Evolutionary conservation across 2,329 filamentous ascomycete species (phyloP).

Genomic region (Ophiocordyceps camponoti-floridani): DNA sequence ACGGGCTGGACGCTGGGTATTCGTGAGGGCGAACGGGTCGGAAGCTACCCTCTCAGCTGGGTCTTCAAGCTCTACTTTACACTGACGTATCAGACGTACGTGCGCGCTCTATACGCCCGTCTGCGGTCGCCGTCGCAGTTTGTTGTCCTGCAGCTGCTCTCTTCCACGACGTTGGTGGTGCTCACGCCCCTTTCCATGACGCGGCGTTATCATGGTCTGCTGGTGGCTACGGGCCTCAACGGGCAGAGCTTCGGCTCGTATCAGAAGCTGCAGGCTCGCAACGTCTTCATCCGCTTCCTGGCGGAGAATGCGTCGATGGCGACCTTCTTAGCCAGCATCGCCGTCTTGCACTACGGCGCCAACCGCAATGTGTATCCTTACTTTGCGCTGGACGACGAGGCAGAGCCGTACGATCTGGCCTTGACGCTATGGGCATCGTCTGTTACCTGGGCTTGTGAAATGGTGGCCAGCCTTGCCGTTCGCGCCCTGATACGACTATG

Average conservation of each 20-base stretch:
- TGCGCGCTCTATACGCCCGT: constrained; percentile 49
- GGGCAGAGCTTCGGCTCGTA: constrained; percentile 43
- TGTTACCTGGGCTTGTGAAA: constrained; percentile 50
- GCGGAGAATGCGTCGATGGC: constrained; percentile 52
- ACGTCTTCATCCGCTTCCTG: constrained; percentile 49
- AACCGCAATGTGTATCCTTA: constrained; percentile 55
- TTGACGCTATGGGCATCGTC: constrained; percentile 45
- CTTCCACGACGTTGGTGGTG: constrained; percentile 43
- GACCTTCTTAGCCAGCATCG: constrained; percentile 46
- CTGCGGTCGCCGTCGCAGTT: constrained; percentile 48
- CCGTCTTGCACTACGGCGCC: constrained; percentile 47
- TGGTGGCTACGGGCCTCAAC: constrained; percentile 35
- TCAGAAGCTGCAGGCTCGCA: constrained; percentile 46
- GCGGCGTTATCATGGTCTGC: constrained; percentile 33
- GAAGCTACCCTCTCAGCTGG: constrained; percentile 53
- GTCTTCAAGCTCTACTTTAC: constrained; percentile 56
- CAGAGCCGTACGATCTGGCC: constrained; percentile 38
- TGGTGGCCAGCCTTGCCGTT: constrained; percentile 41
- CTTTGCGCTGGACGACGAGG: constrained; percentile 39
- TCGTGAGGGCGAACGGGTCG: constrained; percentile 46
- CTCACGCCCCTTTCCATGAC: constrained; percentile 48
- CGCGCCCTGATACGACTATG: constrained; percentile 37
- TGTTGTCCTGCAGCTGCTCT: constrained; percentile 45
- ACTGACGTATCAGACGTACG: constrained; percentile 54
- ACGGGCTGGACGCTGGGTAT: constrained; percentile 51